Conservation (phyloP, 83 land plant species). For the Isoetes engelmannii region DNA sequence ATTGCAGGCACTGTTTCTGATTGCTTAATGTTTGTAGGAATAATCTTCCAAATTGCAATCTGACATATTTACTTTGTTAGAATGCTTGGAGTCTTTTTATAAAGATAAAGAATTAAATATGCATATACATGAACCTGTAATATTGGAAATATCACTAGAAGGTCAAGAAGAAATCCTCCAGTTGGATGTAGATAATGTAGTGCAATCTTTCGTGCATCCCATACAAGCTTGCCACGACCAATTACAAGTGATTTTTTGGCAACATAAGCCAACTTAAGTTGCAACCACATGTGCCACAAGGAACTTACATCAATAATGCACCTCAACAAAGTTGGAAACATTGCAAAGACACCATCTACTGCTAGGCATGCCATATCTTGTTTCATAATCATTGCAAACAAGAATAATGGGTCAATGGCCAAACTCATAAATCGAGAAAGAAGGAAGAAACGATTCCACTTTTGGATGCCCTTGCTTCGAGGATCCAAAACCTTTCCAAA, state of each 20-base stretch:
- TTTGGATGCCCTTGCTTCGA: slow-evolving; percentile 52
- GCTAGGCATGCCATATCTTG: slow-evolving; percentile 47
- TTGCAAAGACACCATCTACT: slow-evolving; percentile 62
- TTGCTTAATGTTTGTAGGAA: slow-evolving; percentile 3
- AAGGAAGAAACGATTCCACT: slow-evolving; percentile 62
- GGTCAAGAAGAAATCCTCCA: slow-evolving; percentile 69
- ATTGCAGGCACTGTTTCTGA: background rate
- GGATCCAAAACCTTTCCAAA: slow-evolving; percentile 69
- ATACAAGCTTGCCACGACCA: slow-evolving; percentile 87
- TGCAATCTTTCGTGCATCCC: slow-evolving; percentile 73
- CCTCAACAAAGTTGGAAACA: slow-evolving; percentile 49
- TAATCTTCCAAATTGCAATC: background rate
- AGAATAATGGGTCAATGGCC: slow-evolving; percentile 79
- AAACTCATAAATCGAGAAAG: slow-evolving; percentile 57
- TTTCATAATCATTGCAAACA: slow-evolving; percentile 56
- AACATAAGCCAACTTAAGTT: slow-evolving; percentile 79
- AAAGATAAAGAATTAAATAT: background rate
- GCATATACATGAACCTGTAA: slow-evolving; percentile 48
- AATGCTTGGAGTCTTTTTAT: background rate
- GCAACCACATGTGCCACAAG: slow-evolving; percentile 70
- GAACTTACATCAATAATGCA: slow-evolving; percentile 55
- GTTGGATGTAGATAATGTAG: slow-evolving; percentile 52
- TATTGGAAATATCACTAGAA: slow-evolving; percentile 72
- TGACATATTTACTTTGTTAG: background rate
- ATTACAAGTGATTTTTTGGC: slow-evolving; percentile 78